A percentile compares a stretch with the other conserved stretches of the same genome.
Evolutionary conservation across 306 rosid species (phyloP).

Genomic region (Erythrophleum fordii): DNA sequence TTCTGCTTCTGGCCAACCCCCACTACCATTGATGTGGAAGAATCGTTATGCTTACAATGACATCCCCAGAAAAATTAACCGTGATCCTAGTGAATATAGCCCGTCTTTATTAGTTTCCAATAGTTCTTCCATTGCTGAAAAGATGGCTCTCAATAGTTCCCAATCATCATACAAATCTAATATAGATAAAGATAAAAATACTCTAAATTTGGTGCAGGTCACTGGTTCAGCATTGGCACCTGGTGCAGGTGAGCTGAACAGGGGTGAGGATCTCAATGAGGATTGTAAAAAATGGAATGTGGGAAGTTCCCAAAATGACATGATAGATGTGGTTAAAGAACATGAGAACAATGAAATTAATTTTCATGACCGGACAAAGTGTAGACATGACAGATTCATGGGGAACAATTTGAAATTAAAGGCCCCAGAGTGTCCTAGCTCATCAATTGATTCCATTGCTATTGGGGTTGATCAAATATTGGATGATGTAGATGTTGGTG

Average conservation of each 20-base stretch:
- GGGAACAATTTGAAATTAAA: conserved; percentile 61
- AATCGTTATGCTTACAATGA: conserved; percentile 74
- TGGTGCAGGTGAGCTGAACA: conserved; percentile 41
- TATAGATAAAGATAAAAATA: conserved; percentile 45
- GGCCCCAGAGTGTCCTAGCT: conserved; percentile 65
- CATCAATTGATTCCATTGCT: conserved; percentile 52
- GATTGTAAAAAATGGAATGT: conserved; percentile 45
- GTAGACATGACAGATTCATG: conserved; percentile 62
- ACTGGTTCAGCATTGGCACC: conserved; percentile 47
- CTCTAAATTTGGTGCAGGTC: conserved; percentile 37
- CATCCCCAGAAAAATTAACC: conserved; percentile 62
- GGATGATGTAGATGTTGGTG: conserved; percentile 92
- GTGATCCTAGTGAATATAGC: conserved; percentile 64
- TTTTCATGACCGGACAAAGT: conserved; percentile 57
- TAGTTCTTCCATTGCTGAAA: conserved; percentile 58
- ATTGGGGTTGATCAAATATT: conserved; percentile 70
- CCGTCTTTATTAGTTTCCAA: conserved; percentile 59
- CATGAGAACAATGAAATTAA: conserved; percentile 47
- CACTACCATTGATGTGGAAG: conserved; percentile 80
- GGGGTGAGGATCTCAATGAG: conserved; percentile 48
- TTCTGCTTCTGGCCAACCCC: conserved; percentile 63
- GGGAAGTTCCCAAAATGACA: conserved; percentile 44
- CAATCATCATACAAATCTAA: conserved; percentile 47
- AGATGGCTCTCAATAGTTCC: conserved; percentile 50
- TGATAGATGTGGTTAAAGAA: conserved; percentile 43